Base-by-base conservation (phyloP, 192 early-diverging fungal genomes). In the Gigaspora rosea region DNA sequence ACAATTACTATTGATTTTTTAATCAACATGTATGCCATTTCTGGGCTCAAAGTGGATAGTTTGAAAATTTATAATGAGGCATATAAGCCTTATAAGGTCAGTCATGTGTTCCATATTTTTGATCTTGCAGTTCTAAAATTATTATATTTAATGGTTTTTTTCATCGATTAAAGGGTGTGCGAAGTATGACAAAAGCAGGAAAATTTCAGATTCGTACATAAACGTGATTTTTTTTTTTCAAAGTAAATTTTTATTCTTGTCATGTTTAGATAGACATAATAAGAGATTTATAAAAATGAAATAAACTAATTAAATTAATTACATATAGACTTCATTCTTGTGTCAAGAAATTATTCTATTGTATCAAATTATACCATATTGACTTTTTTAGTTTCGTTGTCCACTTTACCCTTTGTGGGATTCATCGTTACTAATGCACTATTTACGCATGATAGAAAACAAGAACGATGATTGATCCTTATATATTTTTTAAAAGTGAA, bases 1-100 rank as follows among this genome's bases (percentile, higher is more conserved):
- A 86, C 90, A 36, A 84, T 94, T n/a, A 79, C 72, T 16, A 78
- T 92, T 12, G 90, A 92, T 47, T 92, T 92, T 67, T 80, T 88
- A 69, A 90, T 94, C 51, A 91, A 85, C 61, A 91, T 90, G 85
- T 88, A 86, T 78, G 85, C 92, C 22, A 78, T 88, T 16, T 90
- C 93, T 9, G 94, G 94, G 46, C 79, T 95, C 18, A 88, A 86
- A 72, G 91, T 95, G 18, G 92, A 93, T 75, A 82, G 80, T 41
- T 80, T 95, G 57, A 86, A 89, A 65, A 59, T 95, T 36, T 89
- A 88, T 66, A 86, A 90, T 79, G 94, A 95, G 80, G 76, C 76
- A 7, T 95, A 94, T 79, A 93, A 91, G 66, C 92, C 92, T 2
- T 93, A 90, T 80, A 94, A 94, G 88, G 91, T 67, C 27, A 16